A percentile compares a stretch with the other conserved stretches of the same genome.
Evolutionary conservation across 371 early-diverging fungal genomes (phyloP).

Genomic region (Zychaea mexicana): DNA sequence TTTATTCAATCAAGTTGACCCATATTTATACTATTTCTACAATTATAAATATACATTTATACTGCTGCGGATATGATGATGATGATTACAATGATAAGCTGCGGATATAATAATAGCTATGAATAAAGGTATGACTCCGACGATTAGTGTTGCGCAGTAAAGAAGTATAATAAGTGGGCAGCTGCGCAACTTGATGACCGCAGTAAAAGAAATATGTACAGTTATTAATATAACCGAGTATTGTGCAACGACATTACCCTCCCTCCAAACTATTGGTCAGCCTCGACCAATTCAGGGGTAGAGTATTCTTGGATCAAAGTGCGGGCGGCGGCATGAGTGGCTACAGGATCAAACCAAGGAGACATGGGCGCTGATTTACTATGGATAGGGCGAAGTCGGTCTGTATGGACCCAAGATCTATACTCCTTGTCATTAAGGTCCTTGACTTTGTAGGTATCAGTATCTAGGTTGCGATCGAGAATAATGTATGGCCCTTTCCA

Average conservation of each 20-base stretch:
- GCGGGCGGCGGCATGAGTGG: not conserved
- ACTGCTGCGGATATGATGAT: too few species aligned
- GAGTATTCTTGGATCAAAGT: not conserved
- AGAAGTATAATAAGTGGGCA: too few species aligned
- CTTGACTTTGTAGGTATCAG: conserved; percentile 2
- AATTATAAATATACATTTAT: too few species aligned
- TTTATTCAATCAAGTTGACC: too few species aligned
- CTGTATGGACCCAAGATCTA: conserved; percentile 3
- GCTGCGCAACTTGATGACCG: too few species aligned
- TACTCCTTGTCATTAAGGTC: not conserved
- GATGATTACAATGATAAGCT: too few species aligned
- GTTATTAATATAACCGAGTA: too few species aligned
- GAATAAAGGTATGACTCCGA: too few species aligned
- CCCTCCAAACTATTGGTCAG: not conserved
- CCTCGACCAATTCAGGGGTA: not conserved
- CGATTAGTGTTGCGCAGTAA: too few species aligned
- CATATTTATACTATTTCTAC: too few species aligned
- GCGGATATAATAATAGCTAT: too few species aligned
- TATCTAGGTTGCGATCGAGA: not conserved
- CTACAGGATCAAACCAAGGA: not conserved
- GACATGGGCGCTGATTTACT: not conserved
- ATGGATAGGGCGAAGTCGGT: not conserved
- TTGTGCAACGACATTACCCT: not conserved
- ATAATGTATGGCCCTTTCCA: conserved; percentile 13
- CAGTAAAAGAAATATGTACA: too few species aligned